phyloP scores from a whole-genome alignment of 2,329 filamentous ascomycete species.

The Claviceps sp. region DNA sequence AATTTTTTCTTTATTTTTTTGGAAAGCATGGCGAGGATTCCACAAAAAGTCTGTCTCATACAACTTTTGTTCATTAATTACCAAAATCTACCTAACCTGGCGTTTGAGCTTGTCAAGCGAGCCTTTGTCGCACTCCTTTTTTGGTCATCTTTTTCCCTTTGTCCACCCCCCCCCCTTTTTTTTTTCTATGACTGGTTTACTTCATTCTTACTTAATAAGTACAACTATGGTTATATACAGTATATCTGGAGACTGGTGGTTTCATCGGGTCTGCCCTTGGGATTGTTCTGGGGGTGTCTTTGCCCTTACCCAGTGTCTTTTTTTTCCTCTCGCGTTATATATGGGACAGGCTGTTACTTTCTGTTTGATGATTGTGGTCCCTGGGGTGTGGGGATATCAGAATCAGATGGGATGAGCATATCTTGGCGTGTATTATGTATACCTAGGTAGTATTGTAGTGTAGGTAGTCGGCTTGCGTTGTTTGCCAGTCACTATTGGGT shows the following conservation, averaged over 20 bases:
- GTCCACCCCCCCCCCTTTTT: background rate
- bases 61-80: background rate
- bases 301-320: too few relatives aligned
- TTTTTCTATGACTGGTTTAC: background rate
- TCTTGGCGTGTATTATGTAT: too few relatives aligned
- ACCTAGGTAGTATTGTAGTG: too few relatives aligned
- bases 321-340: too few relatives aligned
- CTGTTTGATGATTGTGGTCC: too few relatives aligned
- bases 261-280: too few relatives aligned
- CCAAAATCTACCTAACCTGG: constrained; percentile 7
- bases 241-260: background rate
- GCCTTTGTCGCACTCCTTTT: background rate
- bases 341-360: too few relatives aligned
- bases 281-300: too few relatives aligned
- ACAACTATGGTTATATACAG: background rate
- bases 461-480: too few relatives aligned
- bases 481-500: too few relatives aligned
- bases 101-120: constrained; percentile 11
- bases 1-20: constrained; percentile 14
- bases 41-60: constrained; percentile 11
- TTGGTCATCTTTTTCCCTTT: background rate
- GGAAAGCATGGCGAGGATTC: constrained; percentile 21
- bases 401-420: too few relatives aligned
- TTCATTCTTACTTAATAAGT: background rate
- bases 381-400: too few relatives aligned